phyloP scores from a whole-genome alignment of 2,329 filamentous ascomycete genomes.

The Verticillium zaregamsianum region DNA sequence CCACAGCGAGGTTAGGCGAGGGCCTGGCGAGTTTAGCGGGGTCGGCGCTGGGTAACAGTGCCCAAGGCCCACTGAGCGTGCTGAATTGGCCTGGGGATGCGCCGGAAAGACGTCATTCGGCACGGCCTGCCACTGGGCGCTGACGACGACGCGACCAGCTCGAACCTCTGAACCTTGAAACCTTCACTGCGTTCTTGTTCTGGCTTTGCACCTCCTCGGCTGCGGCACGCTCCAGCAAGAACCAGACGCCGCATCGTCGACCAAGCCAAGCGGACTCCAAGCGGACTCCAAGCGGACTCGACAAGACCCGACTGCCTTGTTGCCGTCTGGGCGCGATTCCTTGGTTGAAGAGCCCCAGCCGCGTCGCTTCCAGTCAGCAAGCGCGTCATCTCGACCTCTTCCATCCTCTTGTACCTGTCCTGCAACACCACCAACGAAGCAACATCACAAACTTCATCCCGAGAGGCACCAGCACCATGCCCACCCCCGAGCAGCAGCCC shows the following conservation, averaged over 20 bases:
- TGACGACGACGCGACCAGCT: neutral
- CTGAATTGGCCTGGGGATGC: neutral
- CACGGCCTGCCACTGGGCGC: neutral
- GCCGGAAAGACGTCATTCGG: neutral
- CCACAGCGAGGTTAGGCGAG: neutral
- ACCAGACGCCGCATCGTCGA: neutral
- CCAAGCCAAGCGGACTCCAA: neutral
- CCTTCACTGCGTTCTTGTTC: neutral
- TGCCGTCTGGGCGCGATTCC: neutral
- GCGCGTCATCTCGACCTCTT: too few species aligned
- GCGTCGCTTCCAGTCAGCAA: too few species aligned
- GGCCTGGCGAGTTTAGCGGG: neutral
- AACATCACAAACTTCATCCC: neutral
- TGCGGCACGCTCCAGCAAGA: neutral
- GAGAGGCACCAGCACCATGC: neutral
- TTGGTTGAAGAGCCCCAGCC: too few species aligned
- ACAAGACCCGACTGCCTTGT: neutral
- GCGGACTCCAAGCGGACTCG: neutral
- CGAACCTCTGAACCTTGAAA: neutral
- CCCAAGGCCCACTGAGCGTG: neutral
- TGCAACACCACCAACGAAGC: too few species aligned
- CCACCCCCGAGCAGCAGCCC: conserved; percentile 26
- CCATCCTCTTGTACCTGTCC: too few species aligned
- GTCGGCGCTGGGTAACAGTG: neutral
- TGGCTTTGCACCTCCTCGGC: neutral